Percentiles rank a stretch among this genome's conserved stretches.
These are phyloP conservation scores for Metarhizium humberi DNA, from an alignment of 2,329 filamentous ascomycete genomes.

Conservation along the genomic window DNA sequence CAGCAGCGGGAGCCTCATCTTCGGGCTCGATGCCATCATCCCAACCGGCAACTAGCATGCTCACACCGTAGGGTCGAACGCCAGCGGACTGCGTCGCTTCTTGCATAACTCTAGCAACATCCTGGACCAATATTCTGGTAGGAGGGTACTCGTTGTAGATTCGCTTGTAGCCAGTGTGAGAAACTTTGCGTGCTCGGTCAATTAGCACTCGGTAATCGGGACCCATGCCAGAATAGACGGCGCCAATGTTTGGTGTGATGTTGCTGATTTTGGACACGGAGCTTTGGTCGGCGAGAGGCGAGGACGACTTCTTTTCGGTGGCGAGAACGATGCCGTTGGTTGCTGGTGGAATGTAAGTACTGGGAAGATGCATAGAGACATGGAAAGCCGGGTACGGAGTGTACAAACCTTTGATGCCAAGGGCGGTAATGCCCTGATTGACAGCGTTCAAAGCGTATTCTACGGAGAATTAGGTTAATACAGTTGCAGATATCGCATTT, in stretches of 20 bases:
- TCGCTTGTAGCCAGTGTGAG: constrained; percentile 97
- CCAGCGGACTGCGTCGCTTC: constrained; percentile 97
- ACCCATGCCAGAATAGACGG: constrained; percentile 99
- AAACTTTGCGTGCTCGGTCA: constrained; percentile 96
- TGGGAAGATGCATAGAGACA: neutral
- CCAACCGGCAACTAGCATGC: constrained; percentile 91
- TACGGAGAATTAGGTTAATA: constrained; percentile 27
- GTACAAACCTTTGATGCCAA: constrained; percentile 86
- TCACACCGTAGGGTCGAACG: constrained; percentile 94
- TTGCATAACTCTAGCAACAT: constrained; percentile 96
- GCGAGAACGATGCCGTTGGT: constrained; percentile 98
- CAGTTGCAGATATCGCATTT: neutral
- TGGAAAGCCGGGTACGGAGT: neutral
- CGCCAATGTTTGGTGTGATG: constrained; percentile 98
- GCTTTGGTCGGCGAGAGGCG: constrained; percentile 87
- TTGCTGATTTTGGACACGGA: constrained; percentile 96
- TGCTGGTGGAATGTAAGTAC: constrained; percentile 40
- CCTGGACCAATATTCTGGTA: constrained; percentile 96
- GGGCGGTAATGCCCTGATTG: constrained; percentile 96
- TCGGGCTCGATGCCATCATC: constrained; percentile 93
- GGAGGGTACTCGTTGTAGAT: constrained; percentile 99
- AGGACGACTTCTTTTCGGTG: constrained; percentile 98
- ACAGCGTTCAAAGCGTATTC: constrained; percentile 99
- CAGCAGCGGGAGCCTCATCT: constrained; percentile 45
- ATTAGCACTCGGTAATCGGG: constrained; percentile 97